Percentiles rank a stretch among this genome's conserved stretches.
These are phyloP conservation scores for Aspergillus bertholletiae DNA, from an alignment of 495 filamentous ascomycete species.

Conservation along the genomic window DNA sequence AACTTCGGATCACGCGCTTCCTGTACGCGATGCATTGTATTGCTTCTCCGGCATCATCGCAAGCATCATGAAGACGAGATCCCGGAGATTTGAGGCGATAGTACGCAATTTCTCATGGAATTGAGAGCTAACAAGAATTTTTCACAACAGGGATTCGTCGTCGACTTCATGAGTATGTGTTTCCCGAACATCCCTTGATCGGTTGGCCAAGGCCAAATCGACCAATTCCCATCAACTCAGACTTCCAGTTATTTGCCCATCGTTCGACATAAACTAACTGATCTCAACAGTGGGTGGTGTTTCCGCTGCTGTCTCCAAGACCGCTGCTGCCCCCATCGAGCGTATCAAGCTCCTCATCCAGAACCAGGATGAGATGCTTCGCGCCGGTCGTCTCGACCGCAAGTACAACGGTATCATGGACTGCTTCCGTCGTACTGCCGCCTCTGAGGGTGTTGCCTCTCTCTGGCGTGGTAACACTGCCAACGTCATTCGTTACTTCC, in stretches of 20 bases:
- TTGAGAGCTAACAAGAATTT: conserved; percentile 33
- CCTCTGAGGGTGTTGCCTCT: conserved; percentile 74
- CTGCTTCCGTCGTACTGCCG: conserved; percentile 88
- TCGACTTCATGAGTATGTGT: conserved; percentile 97
- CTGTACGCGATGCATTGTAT: not conserved
- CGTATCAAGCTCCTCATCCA: conserved; percentile 99
- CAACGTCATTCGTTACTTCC: conserved; percentile 99
- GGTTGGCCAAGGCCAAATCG: conserved; percentile 8
- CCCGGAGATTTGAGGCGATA: conserved; percentile 1
- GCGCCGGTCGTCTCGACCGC: conserved; percentile 94
- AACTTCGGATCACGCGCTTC: conserved; percentile 8
- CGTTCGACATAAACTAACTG: conserved; percentile 27
- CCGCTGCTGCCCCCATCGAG: conserved; percentile 99
- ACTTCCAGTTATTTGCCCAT: not conserved
- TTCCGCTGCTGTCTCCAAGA: conserved; percentile 99
- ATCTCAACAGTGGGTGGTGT: conserved; percentile 88
- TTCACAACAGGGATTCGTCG: conserved; percentile 62
- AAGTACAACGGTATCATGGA: conserved; percentile 92
- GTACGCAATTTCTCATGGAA: not conserved
- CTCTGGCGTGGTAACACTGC: conserved; percentile 99
- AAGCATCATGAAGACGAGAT: not conserved
- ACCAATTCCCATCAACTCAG: conserved; percentile 1
- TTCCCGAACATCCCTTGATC: conserved; percentile 3
- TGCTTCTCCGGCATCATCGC: not conserved
- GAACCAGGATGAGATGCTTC: conserved; percentile 99